phyloP scores from a whole-genome alignment of 768 basidiomycete genomes.

The Kwoniella mangroviensis region DNA sequence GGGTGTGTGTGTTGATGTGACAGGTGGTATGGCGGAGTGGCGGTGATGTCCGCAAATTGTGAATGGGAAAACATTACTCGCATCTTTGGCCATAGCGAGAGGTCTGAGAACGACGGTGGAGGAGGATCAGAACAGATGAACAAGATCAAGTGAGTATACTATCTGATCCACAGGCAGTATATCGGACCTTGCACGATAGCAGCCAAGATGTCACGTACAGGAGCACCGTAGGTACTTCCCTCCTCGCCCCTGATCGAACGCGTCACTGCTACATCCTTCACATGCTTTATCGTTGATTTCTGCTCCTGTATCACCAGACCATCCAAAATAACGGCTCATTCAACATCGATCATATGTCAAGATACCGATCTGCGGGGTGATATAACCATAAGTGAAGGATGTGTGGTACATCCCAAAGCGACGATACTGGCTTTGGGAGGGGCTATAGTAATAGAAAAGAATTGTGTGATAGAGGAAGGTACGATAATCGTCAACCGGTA shows the following conservation, averaged over 20 bases:
- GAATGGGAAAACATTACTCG: neutral
- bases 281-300: too few species aligned
- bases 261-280: too few species aligned
- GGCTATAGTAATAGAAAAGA: slow-evolving; percentile 83
- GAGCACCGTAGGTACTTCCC: too few species aligned
- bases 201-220: slow-evolving; percentile 18
- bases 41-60: neutral
- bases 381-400: slow-evolving; percentile 79
- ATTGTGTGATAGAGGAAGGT: slow-evolving; percentile 89
- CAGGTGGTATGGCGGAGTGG: too few species aligned
- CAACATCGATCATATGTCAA: slow-evolving; percentile 86
- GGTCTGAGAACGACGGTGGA: neutral
- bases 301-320: slow-evolving; percentile 62
- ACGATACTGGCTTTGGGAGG: slow-evolving; percentile 90
- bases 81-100: neutral
- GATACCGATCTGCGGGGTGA: slow-evolving; percentile 94
- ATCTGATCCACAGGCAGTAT: too few species aligned
- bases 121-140: neutral
- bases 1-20: too few species aligned
- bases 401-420: slow-evolving; percentile 90
- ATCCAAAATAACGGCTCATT: slow-evolving; percentile 87
- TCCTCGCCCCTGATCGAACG: too few species aligned
- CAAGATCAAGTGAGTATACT: neutral
- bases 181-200: too few species aligned
- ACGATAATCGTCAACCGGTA: slow-evolving; percentile 77